These are phyloP conservation scores for Drechslerella stenobrocha DNA, from an alignment of 2,329 filamentous ascomycete genomes.

Conservation along the genomic window DNA sequence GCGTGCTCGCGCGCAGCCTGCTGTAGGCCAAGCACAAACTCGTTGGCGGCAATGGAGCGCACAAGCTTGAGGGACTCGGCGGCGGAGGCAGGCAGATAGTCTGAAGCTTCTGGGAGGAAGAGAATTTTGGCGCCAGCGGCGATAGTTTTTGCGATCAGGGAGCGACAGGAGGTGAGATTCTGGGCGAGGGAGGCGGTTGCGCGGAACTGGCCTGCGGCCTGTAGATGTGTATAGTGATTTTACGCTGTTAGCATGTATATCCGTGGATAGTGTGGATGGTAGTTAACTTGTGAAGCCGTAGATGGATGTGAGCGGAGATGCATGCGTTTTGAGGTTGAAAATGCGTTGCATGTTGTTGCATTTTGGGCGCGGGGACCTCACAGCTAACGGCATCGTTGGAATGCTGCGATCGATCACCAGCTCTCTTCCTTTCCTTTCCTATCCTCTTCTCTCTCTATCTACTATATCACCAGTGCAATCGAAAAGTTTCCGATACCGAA, in stretches of 20 bases:
- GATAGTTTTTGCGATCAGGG: slow-evolving; percentile 72
- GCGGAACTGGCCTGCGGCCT: slow-evolving; percentile 72
- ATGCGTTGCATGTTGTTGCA: slow-evolving; percentile 22
- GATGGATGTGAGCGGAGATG: not conserved
- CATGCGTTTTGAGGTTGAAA: not conserved
- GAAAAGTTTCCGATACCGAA: too few species aligned
- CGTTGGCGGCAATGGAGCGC: slow-evolving; percentile 66
- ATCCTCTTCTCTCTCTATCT: too few species aligned
- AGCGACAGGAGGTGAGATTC: slow-evolving; percentile 78
- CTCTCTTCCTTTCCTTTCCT: too few species aligned
- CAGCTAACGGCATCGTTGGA: slow-evolving; percentile 32
- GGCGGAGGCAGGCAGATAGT: slow-evolving; percentile 77
- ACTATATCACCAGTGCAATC: too few species aligned
- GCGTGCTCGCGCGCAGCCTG: slow-evolving; percentile 66
- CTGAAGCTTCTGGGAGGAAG: slow-evolving; percentile 88
- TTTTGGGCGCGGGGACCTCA: slow-evolving; percentile 14
- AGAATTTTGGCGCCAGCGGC: slow-evolving; percentile 79
- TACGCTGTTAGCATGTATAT: too few species aligned
- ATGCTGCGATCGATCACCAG: not conserved
- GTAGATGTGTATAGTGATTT: too few species aligned
- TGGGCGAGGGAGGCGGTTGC: slow-evolving; percentile 75
- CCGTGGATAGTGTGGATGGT: too few species aligned
- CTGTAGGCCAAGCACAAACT: slow-evolving; percentile 76
- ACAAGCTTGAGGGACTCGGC: slow-evolving; percentile 72
- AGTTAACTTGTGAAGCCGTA: too few species aligned